phyloP scores from a whole-genome alignment of 169 alveolate species.

The Condylostoma magnum region DNA sequence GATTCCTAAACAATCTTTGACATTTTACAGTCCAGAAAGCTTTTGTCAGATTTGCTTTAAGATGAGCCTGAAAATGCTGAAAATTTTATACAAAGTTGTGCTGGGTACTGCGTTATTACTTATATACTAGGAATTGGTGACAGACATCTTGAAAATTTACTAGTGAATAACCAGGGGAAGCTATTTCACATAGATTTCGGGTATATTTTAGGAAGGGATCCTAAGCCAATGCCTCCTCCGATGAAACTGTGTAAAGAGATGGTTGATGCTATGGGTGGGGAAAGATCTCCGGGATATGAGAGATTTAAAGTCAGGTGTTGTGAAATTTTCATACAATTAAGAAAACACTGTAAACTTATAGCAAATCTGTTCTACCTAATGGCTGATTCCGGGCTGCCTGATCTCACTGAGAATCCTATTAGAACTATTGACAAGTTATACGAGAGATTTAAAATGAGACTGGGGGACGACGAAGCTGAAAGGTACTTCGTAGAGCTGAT shows the following conservation, averaged over 20 bases:
- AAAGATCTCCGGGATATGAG: conserved; percentile 83
- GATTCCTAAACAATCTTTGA: conserved; percentile 17
- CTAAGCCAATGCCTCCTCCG: conserved; percentile 93
- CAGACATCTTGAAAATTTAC: conserved; percentile 97
- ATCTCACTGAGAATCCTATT: conserved; percentile 30
- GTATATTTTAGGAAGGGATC: conserved; percentile 94
- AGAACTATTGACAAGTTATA: conserved; percentile 65
- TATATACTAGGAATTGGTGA: conserved; percentile 98
- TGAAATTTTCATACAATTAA: conserved; percentile 53
- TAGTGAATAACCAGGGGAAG: conserved; percentile 90
- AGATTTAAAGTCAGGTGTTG: conserved; percentile 66
- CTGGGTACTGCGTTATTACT: conserved; percentile 97
- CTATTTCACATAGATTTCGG: conserved; percentile 99
- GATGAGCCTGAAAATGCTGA: conserved; percentile 61
- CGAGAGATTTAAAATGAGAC: conserved; percentile 83
- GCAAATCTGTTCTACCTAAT: conserved; percentile 45
- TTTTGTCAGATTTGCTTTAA: conserved; percentile 21
- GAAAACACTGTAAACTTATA: conserved; percentile 56
- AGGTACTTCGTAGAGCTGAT: conserved; percentile 78
- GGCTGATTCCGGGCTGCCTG: conserved; percentile 25
- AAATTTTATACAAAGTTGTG: conserved; percentile 93
- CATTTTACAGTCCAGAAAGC: conserved; percentile 29
- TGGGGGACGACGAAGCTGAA: conserved; percentile 88
- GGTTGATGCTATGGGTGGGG: conserved; percentile 94
- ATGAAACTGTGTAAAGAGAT: conserved; percentile 90